Conservation (phyloP, 2,329 filamentous ascomycete genomes). For the Colletotrichum nymphaeae region DNA sequence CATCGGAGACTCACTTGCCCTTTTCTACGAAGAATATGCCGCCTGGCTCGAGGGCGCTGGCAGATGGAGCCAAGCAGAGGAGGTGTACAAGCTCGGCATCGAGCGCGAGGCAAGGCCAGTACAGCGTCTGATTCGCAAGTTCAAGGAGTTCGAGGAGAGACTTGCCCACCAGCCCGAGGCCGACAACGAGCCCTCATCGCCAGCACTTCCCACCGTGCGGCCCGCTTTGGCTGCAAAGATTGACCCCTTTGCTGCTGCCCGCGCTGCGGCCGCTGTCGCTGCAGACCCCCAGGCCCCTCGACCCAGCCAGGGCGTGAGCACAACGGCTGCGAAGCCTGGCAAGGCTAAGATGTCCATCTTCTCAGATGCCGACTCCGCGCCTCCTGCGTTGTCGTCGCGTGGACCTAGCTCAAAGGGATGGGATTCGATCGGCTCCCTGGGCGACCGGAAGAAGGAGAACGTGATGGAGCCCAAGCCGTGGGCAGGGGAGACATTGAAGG, state of each 20-base stretch:
- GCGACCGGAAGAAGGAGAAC: conserved; percentile 95
- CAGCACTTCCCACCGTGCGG: conserved; percentile 84
- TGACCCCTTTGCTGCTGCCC: conserved; percentile 78
- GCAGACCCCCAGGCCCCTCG: conserved; percentile 75
- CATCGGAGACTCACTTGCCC: conserved; percentile 86
- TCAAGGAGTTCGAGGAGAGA: conserved; percentile 88
- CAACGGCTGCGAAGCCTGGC: conserved; percentile 70
- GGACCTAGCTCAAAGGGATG: conserved; percentile 77
- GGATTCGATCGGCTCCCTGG: conserved; percentile 90
- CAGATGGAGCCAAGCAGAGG: conserved; percentile 90
- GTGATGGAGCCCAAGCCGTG: conserved; percentile 86
- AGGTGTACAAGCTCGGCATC: conserved; percentile 91
- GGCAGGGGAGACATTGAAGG: conserved; percentile 91
- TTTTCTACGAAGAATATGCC: conserved; percentile 98
- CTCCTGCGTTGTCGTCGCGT: conserved; percentile 66
- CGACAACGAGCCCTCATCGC: conserved; percentile 79
- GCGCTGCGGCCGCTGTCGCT: conserved; percentile 53
- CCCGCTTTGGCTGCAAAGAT: conserved; percentile 87
- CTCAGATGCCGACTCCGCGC: conserved; percentile 76
- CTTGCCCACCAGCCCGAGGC: conserved; percentile 73
- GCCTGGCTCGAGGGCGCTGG: conserved; percentile 88
- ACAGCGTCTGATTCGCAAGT: conserved; percentile 87
- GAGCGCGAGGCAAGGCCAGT: conserved; percentile 87
- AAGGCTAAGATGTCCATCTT: conserved; percentile 92
- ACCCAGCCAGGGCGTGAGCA: conserved; percentile 58